Conservation (phyloP, 768 basidiomycete species). For the Strobilomyces echinocephalus region DNA sequence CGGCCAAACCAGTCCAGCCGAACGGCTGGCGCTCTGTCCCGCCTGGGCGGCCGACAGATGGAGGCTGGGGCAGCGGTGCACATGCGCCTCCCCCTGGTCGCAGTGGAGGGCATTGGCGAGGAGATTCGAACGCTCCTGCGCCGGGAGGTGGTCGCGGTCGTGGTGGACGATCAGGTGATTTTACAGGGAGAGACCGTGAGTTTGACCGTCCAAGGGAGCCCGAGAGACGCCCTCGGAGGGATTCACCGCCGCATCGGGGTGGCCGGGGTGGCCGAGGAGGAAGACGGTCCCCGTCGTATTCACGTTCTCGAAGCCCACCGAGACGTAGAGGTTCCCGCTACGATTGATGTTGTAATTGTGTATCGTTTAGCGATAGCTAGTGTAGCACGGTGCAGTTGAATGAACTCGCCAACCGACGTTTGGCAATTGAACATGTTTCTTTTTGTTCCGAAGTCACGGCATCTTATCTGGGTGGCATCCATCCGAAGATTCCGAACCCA, state of each 20-base stretch:
- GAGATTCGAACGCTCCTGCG: slow-evolving; percentile 52
- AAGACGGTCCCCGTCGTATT: slow-evolving; percentile 35
- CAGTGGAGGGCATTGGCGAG: slow-evolving; percentile 73
- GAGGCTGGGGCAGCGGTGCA: slow-evolving; percentile 46
- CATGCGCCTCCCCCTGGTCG: slow-evolving; percentile 35
- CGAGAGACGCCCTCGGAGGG: slow-evolving; percentile 47
- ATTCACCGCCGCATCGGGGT: slow-evolving; percentile 46
- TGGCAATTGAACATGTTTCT: neutral
- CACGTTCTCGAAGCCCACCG: slow-evolving; percentile 41
- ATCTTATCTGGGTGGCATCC: slow-evolving; percentile 6
- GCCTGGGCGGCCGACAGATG: slow-evolving; percentile 38
- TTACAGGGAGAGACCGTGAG: slow-evolving; percentile 34
- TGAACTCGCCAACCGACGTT: neutral
- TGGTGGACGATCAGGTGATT: slow-evolving; percentile 34
- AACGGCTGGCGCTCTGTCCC: slow-evolving; percentile 35
- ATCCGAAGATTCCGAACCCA: neutral
- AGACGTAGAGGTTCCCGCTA: slow-evolving; percentile 33
- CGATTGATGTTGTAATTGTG: slow-evolving; percentile 22
- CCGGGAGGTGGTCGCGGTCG: slow-evolving; percentile 40
- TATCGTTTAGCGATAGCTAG: neutral
- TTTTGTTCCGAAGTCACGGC: neutral
- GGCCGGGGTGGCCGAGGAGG: slow-evolving; percentile 40
- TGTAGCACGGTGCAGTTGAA: neutral
- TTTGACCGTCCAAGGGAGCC: slow-evolving; percentile 37
- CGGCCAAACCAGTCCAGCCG: slow-evolving; percentile 33